Conservation (phyloP, 805 yeast species). For the Candida orba region DNA sequence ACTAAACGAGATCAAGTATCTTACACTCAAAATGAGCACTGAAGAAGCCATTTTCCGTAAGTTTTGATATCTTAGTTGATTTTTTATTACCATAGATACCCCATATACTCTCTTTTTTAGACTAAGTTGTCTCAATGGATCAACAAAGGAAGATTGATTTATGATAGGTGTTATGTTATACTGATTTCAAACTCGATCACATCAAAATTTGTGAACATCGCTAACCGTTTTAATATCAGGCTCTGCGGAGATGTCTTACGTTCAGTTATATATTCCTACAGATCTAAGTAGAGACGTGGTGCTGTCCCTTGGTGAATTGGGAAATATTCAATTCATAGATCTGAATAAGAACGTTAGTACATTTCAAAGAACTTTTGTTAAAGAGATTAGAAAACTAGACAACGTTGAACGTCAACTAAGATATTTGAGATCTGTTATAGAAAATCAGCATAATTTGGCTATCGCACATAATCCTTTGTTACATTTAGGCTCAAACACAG, state of each 20-base stretch:
- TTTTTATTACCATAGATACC: background rate
- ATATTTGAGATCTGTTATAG: slow-evolving; percentile 42
- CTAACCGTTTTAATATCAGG: slow-evolving; percentile 26
- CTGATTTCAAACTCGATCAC: too few relatives aligned
- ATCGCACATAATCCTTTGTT: slow-evolving; percentile 27
- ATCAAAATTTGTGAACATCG: background rate
- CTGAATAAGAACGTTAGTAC: slow-evolving; percentile 71
- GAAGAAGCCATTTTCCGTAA: slow-evolving; percentile 36
- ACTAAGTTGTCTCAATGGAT: too few relatives aligned
- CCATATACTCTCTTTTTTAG: background rate
- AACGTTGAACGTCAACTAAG: slow-evolving; percentile 83
- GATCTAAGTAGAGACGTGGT: slow-evolving; percentile 85
- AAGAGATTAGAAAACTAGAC: slow-evolving; percentile 77
- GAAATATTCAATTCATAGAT: slow-evolving; percentile 83
- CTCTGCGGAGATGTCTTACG: slow-evolving; percentile 96
- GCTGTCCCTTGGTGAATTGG: slow-evolving; percentile 80
- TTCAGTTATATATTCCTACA: slow-evolving; percentile 84
- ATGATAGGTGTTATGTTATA: too few relatives aligned
- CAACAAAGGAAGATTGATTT: too few relatives aligned
- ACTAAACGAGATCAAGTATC: background rate
- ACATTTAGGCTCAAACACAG: slow-evolving; percentile 22
- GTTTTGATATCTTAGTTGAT: slow-evolving; percentile 8
- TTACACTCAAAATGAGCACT: slow-evolving; percentile 15
- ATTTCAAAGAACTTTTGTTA: slow-evolving; percentile 87
- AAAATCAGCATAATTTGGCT: slow-evolving; percentile 35